Base-by-base conservation (phyloP, 2,329 filamentous ascomycete species). In the Trichoderma hamatum region DNA sequence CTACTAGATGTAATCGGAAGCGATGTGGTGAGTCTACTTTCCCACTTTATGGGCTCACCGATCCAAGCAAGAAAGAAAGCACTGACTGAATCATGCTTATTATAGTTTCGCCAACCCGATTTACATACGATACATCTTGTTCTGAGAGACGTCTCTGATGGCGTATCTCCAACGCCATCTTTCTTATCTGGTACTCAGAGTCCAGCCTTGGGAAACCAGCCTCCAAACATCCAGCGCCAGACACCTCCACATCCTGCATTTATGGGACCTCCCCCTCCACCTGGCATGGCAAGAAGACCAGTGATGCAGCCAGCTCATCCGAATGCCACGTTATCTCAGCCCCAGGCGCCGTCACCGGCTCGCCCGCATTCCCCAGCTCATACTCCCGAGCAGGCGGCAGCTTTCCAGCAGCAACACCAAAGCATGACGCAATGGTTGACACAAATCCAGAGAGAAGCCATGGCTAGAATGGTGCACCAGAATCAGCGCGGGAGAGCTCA, bases 1-100 rank as follows among this genome's bases (percentile, higher is more conserved):
- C 80, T 90, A 78, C 74, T 83, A 28, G 83, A 87, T 46, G 78
- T 90, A 3, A 86, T 90, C 74, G 87, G 88, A 3, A 79, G 83
- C 68, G 84, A 87, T 70, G 78, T 81, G 65, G 86, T 88, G 80
- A 72, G 83, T 74, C n/a, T 24, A 32, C 49, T 55, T 54, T 34
- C 2, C 3, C 26, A 16, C 14, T 21, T 26, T 3, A 14, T 14
- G n/a, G 24, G 34, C 13, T 43, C 1, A 39, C 1, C 11, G 11
- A 62, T 54, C 54, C 36, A 67, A 28, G 68, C 52, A 61, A 28
- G 28, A 7, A 43, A 30, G 30, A 6, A 39, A 24, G 52, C 16
- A 55, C 71, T 72, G 59, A 71, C 64, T 74, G 56, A 21, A 32
- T 32, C 64, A 24, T 54, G 46, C n/a, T 59, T 43, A 14, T 55